Evolutionary conservation across 2,329 filamentous ascomycete genomes (phyloP).

Genomic region (Epichloe aotearoae): DNA sequence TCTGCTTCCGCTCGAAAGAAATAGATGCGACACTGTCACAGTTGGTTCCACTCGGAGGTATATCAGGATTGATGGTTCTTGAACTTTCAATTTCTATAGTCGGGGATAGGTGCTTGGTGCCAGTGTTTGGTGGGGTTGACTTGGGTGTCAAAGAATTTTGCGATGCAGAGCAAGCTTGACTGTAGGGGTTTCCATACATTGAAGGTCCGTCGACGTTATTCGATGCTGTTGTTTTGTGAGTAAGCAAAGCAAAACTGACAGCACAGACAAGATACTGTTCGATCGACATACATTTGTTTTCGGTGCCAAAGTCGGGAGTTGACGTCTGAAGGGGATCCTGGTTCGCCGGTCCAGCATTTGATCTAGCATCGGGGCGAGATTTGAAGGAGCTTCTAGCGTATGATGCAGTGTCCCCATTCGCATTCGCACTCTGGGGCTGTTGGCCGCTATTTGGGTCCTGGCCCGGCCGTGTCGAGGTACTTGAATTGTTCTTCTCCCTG

Average conservation of each 20-base stretch:
- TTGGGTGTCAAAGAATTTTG: constrained; percentile 7
- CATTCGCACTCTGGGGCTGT: background rate
- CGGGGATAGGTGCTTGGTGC: background rate
- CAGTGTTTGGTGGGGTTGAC: constrained; percentile 5
- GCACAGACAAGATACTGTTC: background rate
- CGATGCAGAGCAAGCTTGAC: background rate
- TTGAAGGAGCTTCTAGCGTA: constrained; percentile 1
- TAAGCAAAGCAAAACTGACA: background rate
- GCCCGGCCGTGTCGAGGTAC: constrained; percentile 15
- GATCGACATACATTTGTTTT: background rate
- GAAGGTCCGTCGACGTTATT: constrained; percentile 20
- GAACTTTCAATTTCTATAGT: constrained; percentile 6
- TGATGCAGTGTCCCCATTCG: background rate
- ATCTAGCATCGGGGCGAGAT: constrained; percentile 4
- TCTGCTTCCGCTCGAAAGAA: constrained; percentile 29
- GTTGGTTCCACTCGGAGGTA: constrained; percentile 21
- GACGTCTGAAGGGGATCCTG: background rate
- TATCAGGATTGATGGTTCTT: background rate
- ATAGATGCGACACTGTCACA: constrained; percentile 14
- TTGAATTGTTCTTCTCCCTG: constrained; percentile 24
- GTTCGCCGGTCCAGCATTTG: background rate
- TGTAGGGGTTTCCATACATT: constrained; percentile 29
- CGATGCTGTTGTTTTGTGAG: background rate
- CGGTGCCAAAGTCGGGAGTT: background rate
- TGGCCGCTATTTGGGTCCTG: background rate